Base-by-base conservation (phyloP, 345 rosid genomes). In the Salix purpurea region DNA sequence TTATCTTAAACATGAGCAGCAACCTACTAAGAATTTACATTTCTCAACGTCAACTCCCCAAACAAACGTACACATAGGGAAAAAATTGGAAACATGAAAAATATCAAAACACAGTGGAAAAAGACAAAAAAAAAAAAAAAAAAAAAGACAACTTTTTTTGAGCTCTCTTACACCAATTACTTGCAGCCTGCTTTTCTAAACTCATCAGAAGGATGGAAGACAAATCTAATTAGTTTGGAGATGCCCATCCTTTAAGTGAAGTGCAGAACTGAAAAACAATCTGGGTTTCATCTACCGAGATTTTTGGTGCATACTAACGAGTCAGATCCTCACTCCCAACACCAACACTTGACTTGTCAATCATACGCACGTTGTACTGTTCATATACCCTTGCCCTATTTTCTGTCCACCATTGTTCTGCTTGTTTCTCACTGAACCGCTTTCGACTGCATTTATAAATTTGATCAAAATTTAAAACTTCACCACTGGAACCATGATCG, bases 361-460 rank as follows among this genome's bases (percentile, higher is more conserved):
- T 79, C 87, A 79, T 79, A 42, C 91, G 96, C n/a, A 96, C 98
- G 62, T 92, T 92, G 92, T 96, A 92, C 40, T 84, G 92, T 76
- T 92, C 93, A 11, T 92, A 91, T 18, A 96, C 97, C 80, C 99
- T 86, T 74, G 88, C 90, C 70, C 97, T 88, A 76, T 96, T 96
- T 82, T 89, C 95, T 60, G 95, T 89, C 99, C 99, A 96, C 99
- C 99, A 96, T 76, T 87, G 90, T 81, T 92, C 99, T 1, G 99
- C 99, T 85, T 96, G 90, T 77, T 93, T 91, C 89, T 93, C 99
- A 32, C 91, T 91, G 84, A 96, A 96, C 74, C 97, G 79, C 84
- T 91, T 96, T 65, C 98, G 96, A 78, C 99, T 96, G 95, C 87
- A 78, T 74, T 74, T 23, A 78, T 62, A 86, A 62, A 69, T 52